Conservation (phyloP, 805 yeast genomes). For the Candida lessepsii region DNA sequence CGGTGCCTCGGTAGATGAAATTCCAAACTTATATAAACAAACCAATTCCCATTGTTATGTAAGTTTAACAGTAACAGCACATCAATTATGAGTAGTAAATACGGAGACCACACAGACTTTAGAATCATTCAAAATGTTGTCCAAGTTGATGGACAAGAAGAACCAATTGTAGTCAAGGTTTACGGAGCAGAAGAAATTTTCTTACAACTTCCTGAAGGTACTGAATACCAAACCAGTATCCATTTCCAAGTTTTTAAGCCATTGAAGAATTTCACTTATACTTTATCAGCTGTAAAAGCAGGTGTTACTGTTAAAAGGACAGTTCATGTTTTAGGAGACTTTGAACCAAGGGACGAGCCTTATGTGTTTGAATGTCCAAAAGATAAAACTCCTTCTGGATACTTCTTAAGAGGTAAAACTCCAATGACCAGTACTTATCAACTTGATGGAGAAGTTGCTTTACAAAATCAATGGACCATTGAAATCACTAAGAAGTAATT, state of each 20-base stretch:
- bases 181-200: conserved; percentile 27
- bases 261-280: conserved; percentile 32
- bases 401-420: conserved; percentile 34
- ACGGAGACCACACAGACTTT: conserved; percentile 29
- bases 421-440: conserved; percentile 32
- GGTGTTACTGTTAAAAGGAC: conserved; percentile 33
- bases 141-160: conserved; percentile 29
- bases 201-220: conserved; percentile 36
- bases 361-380: conserved; percentile 30
- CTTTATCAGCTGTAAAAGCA: conserved; percentile 35
- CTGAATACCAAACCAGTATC: conserved; percentile 31
- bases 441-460: conserved; percentile 30
- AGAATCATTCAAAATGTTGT: conserved; percentile 31
- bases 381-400: conserved; percentile 41
- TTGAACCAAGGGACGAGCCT: conserved; percentile 33
- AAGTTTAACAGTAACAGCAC: not conserved
- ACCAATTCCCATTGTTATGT: not conserved
- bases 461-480: conserved; percentile 32
- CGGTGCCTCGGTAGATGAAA: too few relatives aligned
- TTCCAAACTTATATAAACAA: not conserved
- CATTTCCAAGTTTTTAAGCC: conserved; percentile 31
- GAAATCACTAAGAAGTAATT: conserved; percentile 28
- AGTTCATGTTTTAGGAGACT: conserved; percentile 31
- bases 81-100: conserved; percentile 5
- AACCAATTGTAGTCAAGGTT: conserved; percentile 25